Evolutionary conservation across 257 asterid genomes (phyloP), one percentile per base, ranked within the genome.

Genomic region (Solanum medicagineum): DNA sequence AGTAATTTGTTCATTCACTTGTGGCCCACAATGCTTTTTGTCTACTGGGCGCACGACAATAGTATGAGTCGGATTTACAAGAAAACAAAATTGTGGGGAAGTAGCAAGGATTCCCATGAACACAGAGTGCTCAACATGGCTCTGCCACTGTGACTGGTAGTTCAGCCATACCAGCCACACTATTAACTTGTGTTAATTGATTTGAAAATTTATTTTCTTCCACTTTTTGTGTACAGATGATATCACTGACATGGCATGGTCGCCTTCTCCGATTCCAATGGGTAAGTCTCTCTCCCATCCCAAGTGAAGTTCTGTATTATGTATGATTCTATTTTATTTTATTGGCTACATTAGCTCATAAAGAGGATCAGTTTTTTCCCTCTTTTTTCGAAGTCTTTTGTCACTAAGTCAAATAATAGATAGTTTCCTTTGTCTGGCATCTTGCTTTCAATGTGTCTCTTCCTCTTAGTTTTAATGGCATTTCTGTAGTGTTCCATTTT

Each of bases 221-320:
- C 77, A 49, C 87, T 60, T 47, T 16, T 36, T 82, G 16, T 77
- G 79, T 87, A 91, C 94, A 97, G 99, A 98, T 89, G 98, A 90
- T 57, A 93, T 97, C 82, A 91, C 96, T 4, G 97, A 92, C 88
- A 90, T 95, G 92, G 89, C 85, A 86, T 97, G 99, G 99, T 92
- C 99, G 24, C 99, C 99, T 56, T 83, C 91, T 40, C 81, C 91
- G 53, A 81, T 95, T 86, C 92, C 90, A 73, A 80, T 83, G 85
- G 99, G 99, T 93, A 91, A 87, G 88, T 84, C 70, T 57, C 84
- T 85, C 70, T 15, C 51, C 57, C 57, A 82, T 15, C 47, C 81
- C 63, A 40, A 68, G 13, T 51, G 54, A 68, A 32, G 22, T 32
- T 68, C 10, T 68, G 13, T 60, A 29, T 83, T 20, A 16, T 65